Evolutionary conservation across 73 alveolate genomes (phyloP).

Genomic region (Paramecium sonneborni): DNA sequence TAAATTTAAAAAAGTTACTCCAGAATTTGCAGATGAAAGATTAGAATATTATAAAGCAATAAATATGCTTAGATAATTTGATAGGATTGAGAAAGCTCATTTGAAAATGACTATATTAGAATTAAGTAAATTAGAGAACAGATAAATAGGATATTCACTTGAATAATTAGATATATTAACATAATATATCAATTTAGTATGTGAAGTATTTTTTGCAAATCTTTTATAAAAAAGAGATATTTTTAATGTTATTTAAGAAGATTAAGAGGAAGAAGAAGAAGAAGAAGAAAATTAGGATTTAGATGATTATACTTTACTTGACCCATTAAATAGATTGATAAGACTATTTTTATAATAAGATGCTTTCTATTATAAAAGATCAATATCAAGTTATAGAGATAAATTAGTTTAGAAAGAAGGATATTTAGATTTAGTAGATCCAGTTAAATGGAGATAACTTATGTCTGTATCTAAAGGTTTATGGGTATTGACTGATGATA

Average conservation of each 20-base stretch:
- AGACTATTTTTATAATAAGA: not conserved
- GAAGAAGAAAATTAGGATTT: not conserved
- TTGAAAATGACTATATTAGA: not conserved
- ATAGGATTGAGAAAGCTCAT: not conserved
- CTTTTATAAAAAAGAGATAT: not conserved
- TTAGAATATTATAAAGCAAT: conserved; percentile 3
- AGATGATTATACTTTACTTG: not conserved
- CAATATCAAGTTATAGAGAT: conserved; percentile 9
- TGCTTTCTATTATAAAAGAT: not conserved
- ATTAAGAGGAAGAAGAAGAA: not conserved
- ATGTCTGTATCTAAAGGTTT: not conserved
- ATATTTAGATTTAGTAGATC: conserved; percentile 11
- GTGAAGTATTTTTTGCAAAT: not conserved
- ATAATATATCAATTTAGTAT: not conserved
- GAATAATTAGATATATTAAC: not conserved
- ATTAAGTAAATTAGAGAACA: not conserved
- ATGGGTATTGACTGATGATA: not conserved
- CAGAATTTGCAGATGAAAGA: not conserved
- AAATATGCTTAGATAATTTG: not conserved
- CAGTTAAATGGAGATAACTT: not conserved
- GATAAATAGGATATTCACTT: conserved; percentile 12
- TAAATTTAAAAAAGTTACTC: not conserved
- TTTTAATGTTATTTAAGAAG: not conserved
- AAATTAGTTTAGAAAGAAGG: not conserved
- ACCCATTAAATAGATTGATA: not conserved